Percentiles rank a stretch among this genome's conserved stretches.
Evolutionary conservation across 768 basidiomycete genomes (phyloP).

Genomic region (Suillus lakei): DNA sequence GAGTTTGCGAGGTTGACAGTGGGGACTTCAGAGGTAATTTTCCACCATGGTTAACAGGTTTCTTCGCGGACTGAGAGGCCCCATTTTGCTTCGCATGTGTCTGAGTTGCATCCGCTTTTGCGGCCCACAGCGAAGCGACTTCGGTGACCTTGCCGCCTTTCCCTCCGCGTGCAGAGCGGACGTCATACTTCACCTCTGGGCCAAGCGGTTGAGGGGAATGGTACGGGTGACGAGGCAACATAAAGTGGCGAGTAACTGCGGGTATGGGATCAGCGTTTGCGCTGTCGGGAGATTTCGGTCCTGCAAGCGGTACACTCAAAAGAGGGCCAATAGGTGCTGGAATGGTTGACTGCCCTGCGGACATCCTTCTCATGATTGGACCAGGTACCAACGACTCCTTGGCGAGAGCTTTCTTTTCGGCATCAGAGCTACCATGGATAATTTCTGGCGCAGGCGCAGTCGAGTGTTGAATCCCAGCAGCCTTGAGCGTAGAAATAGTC

Average conservation of each 20-base stretch:
- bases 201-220: slow-evolving; percentile 43
- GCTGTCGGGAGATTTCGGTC: not conserved
- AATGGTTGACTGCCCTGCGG: not conserved
- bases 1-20: slow-evolving; percentile 1
- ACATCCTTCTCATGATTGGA: slow-evolving; percentile 8
- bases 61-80: slow-evolving; percentile 13
- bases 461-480: slow-evolving; percentile 4
- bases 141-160: slow-evolving; percentile 75
- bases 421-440: not conserved
- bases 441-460: not conserved
- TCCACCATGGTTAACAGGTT: slow-evolving; percentile 13
- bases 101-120: slow-evolving; percentile 40
- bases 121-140: slow-evolving; percentile 76
- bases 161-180: slow-evolving; percentile 79
- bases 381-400: not conserved
- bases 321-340: not conserved
- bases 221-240: slow-evolving; percentile 35
- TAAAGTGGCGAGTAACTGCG: not conserved
- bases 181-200: slow-evolving; percentile 68
- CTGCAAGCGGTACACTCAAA: not conserved
- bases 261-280: not conserved
- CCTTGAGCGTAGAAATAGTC: slow-evolving; percentile 60
- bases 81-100: slow-evolving; percentile 16
- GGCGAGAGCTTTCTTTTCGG: not conserved
- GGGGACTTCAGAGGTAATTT: slow-evolving; percentile 18